Percentiles rank a stretch among this genome's conserved stretches.
phyloP scores from a whole-genome alignment of 352 stramenopile species.

The Globisporangium sylvaticum region DNA sequence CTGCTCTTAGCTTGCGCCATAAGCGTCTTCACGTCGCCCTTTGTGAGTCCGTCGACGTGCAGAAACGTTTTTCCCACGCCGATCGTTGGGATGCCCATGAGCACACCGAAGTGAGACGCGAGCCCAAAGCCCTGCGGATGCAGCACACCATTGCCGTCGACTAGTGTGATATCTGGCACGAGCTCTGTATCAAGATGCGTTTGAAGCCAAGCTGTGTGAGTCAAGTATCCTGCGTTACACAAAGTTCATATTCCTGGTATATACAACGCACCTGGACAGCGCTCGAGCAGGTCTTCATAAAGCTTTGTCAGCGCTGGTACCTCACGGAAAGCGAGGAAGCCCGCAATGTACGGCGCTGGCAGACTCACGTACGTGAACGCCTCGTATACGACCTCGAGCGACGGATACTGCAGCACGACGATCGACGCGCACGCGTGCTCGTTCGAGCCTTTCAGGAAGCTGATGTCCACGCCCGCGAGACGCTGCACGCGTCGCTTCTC shows the following conservation, averaged over 20 bases:
- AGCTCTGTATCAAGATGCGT: slow-evolving; percentile 38
- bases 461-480: slow-evolving; percentile 81
- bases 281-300: slow-evolving; percentile 48
- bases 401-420: slow-evolving; percentile 70
- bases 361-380: slow-evolving; percentile 81
- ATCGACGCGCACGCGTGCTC: slow-evolving; percentile 79
- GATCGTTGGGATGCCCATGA: slow-evolving; percentile 87
- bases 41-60: slow-evolving; percentile 85
- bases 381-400: slow-evolving; percentile 67
- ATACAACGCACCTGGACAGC: slow-evolving; percentile 40
- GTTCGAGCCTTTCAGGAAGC: slow-evolving; percentile 75
- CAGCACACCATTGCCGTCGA: slow-evolving; percentile 89
- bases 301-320: slow-evolving; percentile 67
- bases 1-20: slow-evolving; percentile 42
- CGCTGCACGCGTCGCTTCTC: slow-evolving; percentile 22
- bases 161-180: slow-evolving; percentile 85
- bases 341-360: slow-evolving; percentile 75
- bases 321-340: slow-evolving; percentile 81
- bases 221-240: neutral
- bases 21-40: slow-evolving; percentile 47
- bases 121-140: slow-evolving; percentile 91
- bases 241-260: too few relatives aligned
- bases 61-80: slow-evolving; percentile 90
- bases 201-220: neutral
- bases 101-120: slow-evolving; percentile 91